phyloP scores from a whole-genome alignment of 371 early-diverging fungal genomes.

The Parasitella parasitica region DNA sequence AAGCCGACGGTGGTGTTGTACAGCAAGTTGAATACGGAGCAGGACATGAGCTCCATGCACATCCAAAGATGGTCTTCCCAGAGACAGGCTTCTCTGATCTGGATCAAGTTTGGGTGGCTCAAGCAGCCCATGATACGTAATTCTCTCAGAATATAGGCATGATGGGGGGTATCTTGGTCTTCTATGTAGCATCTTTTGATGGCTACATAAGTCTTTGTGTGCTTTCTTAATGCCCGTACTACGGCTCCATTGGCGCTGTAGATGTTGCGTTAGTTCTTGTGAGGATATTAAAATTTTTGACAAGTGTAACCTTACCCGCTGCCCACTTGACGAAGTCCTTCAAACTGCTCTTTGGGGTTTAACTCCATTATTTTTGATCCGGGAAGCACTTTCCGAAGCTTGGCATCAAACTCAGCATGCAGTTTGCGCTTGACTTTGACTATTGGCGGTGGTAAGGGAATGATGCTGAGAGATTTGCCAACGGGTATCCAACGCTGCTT shows the following conservation, averaged over 20 bases:
- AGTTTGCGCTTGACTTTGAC: conserved; percentile 28
- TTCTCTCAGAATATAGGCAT: conserved; percentile 46
- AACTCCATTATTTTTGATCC: conserved; percentile 41
- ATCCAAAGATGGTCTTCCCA: conserved; percentile 52
- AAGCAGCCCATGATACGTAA: conserved; percentile 51
- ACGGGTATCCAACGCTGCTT: conserved; percentile 46
- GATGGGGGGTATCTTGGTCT: conserved; percentile 46
- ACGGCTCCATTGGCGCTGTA: conserved; percentile 26
- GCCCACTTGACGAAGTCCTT: conserved; percentile 43
- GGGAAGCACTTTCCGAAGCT: conserved; percentile 48
- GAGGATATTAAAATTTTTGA: neutral
- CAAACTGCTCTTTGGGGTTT: conserved; percentile 40
- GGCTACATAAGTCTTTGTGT: conserved; percentile 37
- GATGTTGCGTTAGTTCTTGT: neutral
- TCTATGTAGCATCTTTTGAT: conserved; percentile 54
- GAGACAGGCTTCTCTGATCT: conserved; percentile 40
- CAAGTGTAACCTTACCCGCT: conserved; percentile 37
- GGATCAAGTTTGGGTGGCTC: conserved; percentile 38
- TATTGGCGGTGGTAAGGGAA: conserved; percentile 40
- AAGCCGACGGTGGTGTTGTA: conserved; percentile 45
- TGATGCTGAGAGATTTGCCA: conserved; percentile 35
- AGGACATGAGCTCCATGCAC: conserved; percentile 54
- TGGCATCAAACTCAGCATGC: conserved; percentile 46
- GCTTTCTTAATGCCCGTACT: conserved; percentile 14
- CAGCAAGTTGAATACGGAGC: conserved; percentile 48